Conservation (phyloP, 306 rosid genomes). For the Trichosanthes cucumerina region DNA sequence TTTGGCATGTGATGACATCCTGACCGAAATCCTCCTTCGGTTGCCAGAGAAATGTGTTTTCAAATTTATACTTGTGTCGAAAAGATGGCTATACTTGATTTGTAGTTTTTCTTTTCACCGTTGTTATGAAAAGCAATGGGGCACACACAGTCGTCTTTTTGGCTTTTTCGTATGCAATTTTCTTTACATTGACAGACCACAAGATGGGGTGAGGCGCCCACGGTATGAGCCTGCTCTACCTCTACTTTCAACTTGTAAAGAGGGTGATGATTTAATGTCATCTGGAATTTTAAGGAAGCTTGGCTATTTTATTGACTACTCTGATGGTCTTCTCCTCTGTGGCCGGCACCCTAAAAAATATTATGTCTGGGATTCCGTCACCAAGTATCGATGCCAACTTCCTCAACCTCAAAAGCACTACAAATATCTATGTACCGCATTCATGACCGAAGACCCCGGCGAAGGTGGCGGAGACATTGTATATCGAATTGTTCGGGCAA, state of each 20-base stretch:
- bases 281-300: conserved; percentile 44
- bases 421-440: conserved; percentile 50
- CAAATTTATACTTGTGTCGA: conserved; percentile 38
- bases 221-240: conserved; percentile 58
- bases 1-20: conserved; percentile 55
- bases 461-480: conserved; percentile 22
- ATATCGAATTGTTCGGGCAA: conserved; percentile 66
- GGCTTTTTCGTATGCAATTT: conserved; percentile 64
- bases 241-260: conserved; percentile 56
- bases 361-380: conserved; percentile 42
- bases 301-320: conserved; percentile 62
- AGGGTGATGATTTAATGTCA: conserved; percentile 53
- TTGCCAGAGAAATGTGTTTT: conserved; percentile 44
- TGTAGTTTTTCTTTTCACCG: conserved; percentile 41
- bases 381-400: conserved; percentile 34
- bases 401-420: conserved; percentile 64
- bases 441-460: conserved; percentile 35
- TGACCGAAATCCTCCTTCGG: conserved; percentile 50
- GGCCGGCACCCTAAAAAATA: conserved; percentile 61
- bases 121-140: conserved; percentile 37
- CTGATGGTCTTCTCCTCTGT: conserved; percentile 54
- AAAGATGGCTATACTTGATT: conserved; percentile 53
- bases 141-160: conserved; percentile 36
- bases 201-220: conserved; percentile 41
- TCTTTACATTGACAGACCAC: conserved; percentile 52